Percentiles rank a stretch among this genome's conserved stretches.
These are phyloP conservation scores for Phialocephala sp. DNA, from an alignment of 2,329 filamentous ascomycete genomes.

Conservation along the genomic window DNA sequence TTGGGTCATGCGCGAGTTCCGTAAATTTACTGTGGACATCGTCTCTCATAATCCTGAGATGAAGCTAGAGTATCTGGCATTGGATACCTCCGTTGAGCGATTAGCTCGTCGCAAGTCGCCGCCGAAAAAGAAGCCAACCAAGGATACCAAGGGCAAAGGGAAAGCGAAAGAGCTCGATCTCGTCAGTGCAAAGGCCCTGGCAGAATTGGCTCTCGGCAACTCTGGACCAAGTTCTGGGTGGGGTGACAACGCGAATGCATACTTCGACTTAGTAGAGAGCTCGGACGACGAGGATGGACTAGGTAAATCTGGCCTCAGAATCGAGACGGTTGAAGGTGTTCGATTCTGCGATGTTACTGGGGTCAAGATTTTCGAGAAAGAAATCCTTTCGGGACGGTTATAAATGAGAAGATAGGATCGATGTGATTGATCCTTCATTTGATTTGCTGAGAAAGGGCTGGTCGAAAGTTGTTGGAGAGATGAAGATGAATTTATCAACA, in stretches of 20 bases:
- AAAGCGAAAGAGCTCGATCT: conserved; percentile 12
- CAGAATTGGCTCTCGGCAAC: conserved; percentile 14
- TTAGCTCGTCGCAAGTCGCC: conserved; percentile 47
- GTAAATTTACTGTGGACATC: conserved; percentile 64
- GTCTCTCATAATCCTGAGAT: conserved; percentile 60
- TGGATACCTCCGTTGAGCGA: conserved; percentile 55
- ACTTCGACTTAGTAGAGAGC: conserved; percentile 32
- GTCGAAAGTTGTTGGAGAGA: not conserved
- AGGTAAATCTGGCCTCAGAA: conserved; percentile 35
- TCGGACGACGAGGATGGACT: conserved; percentile 42
- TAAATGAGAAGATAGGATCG: not conserved
- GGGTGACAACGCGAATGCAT: conserved; percentile 14
- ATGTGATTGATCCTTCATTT: not conserved
- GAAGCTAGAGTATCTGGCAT: conserved; percentile 63
- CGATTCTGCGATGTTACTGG: conserved; percentile 53
- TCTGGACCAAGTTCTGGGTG: not conserved
- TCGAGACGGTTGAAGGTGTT: conserved; percentile 48
- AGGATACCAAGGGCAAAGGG: conserved; percentile 47
- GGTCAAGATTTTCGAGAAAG: conserved; percentile 64
- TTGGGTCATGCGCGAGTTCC: conserved; percentile 61
- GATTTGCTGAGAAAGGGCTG: not conserved
- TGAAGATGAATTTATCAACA: not conserved
- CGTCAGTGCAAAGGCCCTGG: conserved; percentile 7
- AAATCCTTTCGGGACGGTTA: conserved; percentile 50
- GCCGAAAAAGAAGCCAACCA: conserved; percentile 37